phyloP scores from a whole-genome alignment of 108 stramenopile species.

The Bacterosira constricta region DNA sequence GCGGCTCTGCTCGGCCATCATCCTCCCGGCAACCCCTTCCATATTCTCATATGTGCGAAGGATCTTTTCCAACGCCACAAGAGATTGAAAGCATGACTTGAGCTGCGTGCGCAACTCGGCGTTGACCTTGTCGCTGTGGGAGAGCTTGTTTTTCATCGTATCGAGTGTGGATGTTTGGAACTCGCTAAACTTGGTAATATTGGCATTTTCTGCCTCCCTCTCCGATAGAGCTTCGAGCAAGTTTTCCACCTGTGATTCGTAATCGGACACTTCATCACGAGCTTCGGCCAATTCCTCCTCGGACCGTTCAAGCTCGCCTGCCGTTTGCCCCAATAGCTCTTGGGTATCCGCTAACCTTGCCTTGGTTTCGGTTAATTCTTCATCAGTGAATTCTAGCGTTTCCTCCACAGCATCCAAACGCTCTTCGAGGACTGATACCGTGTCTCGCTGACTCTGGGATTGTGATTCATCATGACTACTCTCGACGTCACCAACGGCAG shows the following conservation, averaged over 20 bases:
- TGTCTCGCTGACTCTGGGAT: not conserved
- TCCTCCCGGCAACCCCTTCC: conserved; percentile 28
- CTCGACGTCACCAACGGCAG: not conserved
- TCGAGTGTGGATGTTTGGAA: conserved; percentile 30
- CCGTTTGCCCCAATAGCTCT: conserved; percentile 17
- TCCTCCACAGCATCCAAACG: conserved; percentile 28
- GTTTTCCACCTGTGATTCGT: not conserved
- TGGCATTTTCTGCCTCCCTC: conserved; percentile 17
- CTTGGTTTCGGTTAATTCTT: conserved; percentile 27
- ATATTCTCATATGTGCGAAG: conserved; percentile 39
- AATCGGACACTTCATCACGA: conserved; percentile 2
- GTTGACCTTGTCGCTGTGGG: conserved; percentile 21
- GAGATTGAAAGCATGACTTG: conserved; percentile 29
- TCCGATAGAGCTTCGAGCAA: conserved; percentile 20
- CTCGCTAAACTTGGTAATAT: conserved; percentile 19
- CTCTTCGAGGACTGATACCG: conserved; percentile 9
- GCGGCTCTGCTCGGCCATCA: conserved; percentile 19
- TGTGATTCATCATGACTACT: not conserved
- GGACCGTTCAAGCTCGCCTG: conserved; percentile 20
- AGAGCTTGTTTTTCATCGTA: conserved; percentile 9
- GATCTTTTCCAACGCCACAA: conserved; percentile 38
- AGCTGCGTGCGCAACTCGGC: conserved; percentile 28
- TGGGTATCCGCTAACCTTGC: conserved; percentile 26
- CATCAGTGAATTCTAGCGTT: conserved; percentile 22
- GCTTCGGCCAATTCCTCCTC: conserved; percentile 26